phyloP scores from a whole-genome alignment of 805 yeast species.

The Wickerhamomyces rabaulensis region DNA sequence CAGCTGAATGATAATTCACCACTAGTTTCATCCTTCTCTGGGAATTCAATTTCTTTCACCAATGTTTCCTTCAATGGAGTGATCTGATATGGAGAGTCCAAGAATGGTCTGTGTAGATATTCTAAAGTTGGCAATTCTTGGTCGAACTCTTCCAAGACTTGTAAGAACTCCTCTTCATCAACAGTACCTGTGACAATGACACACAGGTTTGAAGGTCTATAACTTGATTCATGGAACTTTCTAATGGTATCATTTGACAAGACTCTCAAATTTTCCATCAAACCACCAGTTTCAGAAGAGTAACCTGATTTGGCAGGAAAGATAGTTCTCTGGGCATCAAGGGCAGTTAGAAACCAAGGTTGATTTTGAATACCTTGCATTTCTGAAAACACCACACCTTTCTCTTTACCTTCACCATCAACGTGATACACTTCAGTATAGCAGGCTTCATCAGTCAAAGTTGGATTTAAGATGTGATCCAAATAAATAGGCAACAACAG shows the following conservation, averaged over 20 bases:
- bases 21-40: slow-evolving; percentile 81
- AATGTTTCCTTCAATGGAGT: slow-evolving; percentile 26
- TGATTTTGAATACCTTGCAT: slow-evolving; percentile 92
- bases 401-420: slow-evolving; percentile 85
- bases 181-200: slow-evolving; percentile 82
- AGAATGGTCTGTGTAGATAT: slow-evolving; percentile 60
- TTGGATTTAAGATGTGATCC: slow-evolving; percentile 82
- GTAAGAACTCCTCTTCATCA: slow-evolving; percentile 66
- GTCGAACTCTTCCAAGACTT: slow-evolving; percentile 59
- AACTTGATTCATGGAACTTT: slow-evolving; percentile 63
- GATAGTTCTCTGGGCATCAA: slow-evolving; percentile 54
- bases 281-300: slow-evolving; percentile 91
- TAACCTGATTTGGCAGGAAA: slow-evolving; percentile 68
- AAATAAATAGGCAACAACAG: slow-evolving; percentile 80
- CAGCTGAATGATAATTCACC: slow-evolving; percentile 74
- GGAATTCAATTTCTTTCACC: slow-evolving; percentile 61
- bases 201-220: slow-evolving; percentile 80
- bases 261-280: slow-evolving; percentile 67
- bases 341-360: slow-evolving; percentile 59
- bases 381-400: slow-evolving; percentile 95
- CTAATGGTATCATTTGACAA: slow-evolving; percentile 71
- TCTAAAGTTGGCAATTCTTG: slow-evolving; percentile 38
- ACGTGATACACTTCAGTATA: slow-evolving; percentile 92
- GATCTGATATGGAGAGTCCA: slow-evolving; percentile 54
- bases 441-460: slow-evolving; percentile 85